Evolutionary conservation across 2,329 filamentous ascomycete genomes (phyloP), one percentile per base, ranked within the genome.

Genomic region (Saccharata proteae): DNA sequence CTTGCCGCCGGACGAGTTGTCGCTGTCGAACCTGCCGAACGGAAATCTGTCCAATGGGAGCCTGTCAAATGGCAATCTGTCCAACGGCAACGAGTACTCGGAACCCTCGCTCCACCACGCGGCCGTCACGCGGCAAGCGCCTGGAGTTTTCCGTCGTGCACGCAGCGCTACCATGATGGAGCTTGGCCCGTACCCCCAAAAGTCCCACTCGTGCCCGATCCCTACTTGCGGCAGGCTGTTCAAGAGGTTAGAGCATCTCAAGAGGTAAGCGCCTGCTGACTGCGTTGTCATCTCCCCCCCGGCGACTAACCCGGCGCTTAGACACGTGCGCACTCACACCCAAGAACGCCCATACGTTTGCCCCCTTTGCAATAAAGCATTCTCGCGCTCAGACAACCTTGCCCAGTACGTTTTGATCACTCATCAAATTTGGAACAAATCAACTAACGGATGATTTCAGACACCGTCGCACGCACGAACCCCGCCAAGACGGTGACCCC

Each of bases 121-220:
- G 40, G 65, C 71, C 25, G 60, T 61, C 44, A 72, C 66, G 52
- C 71, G 65, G 58, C 74, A 63, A 40, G 71, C 59, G 35, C 75
- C 77, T 39, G 82, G 79, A 38, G 83, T 84, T 37, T 79, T 90
- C 47, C 81, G 90, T 46, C 75, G 90, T 48, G 90, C 90, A 41
- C 78, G 88, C 43, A 94, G 86, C 44, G 88, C 90, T 31, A 96
- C 90, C 4, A 81, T 92, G 58, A 92, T 92, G 80, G 90, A 98
- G 58, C 73, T 94, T 40, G 85, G 84, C 18, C 90, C 92, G 10
- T 96, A 96, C 55, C 85, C 90, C 30, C 84, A 93, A 54, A 98
- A 98, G 61, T 93, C 86, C 23, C 90, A 98, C 61, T 96, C 88
- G 2, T 98, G 90, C 65, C 90, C 90, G n/a, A 98, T 98, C 49